A percentile compares a stretch with the other conserved stretches of the same genome.
Evolutionary conservation across 805 yeast species (phyloP).

Genomic region (Lachancea sp.): DNA sequence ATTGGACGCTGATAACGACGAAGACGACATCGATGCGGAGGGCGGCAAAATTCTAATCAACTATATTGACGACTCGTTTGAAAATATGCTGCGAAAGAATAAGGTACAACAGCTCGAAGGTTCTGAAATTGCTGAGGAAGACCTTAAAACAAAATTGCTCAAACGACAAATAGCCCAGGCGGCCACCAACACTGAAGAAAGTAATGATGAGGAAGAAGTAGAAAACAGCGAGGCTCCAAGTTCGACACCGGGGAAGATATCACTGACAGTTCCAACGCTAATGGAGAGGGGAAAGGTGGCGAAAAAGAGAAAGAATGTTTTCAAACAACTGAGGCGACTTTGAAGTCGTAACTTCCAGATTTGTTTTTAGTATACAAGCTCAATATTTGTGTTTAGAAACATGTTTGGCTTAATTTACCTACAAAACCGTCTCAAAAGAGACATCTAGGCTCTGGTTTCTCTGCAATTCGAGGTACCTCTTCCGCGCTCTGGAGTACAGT

Average conservation of each 20-base stretch:
- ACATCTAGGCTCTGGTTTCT: slow-evolving; percentile 13
- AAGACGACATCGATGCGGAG: slow-evolving; percentile 24
- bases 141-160: slow-evolving; percentile 38
- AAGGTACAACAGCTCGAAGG: slow-evolving; percentile 34
- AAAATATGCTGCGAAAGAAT: slow-evolving; percentile 38
- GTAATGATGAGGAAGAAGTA: background rate
- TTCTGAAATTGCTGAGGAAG: slow-evolving; percentile 41
- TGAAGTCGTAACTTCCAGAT: too few relatives aligned
- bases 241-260: slow-evolving; percentile 2
- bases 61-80: slow-evolving; percentile 51
- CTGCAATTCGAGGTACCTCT: slow-evolving; percentile 32
- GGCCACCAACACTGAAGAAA: slow-evolving; percentile 1
- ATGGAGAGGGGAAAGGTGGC: slow-evolving; percentile 4
- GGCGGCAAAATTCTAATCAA: slow-evolving; percentile 41
- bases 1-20: slow-evolving; percentile 29
- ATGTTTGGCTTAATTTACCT: too few relatives aligned
- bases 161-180: slow-evolving; percentile 44
- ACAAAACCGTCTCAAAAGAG: slow-evolving; percentile 8
- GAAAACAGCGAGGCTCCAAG: background rate
- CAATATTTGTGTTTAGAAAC: too few relatives aligned
- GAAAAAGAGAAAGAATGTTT: slow-evolving; percentile 9
- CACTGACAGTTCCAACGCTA: slow-evolving; percentile 4
- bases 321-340: slow-evolving; percentile 4
- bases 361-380: background rate
- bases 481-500: slow-evolving; percentile 50